A percentile compares a stretch with the other conserved stretches of the same genome.
Evolutionary conservation across 345 rosid species (phyloP).

Genomic region (Trapa incisa): DNA sequence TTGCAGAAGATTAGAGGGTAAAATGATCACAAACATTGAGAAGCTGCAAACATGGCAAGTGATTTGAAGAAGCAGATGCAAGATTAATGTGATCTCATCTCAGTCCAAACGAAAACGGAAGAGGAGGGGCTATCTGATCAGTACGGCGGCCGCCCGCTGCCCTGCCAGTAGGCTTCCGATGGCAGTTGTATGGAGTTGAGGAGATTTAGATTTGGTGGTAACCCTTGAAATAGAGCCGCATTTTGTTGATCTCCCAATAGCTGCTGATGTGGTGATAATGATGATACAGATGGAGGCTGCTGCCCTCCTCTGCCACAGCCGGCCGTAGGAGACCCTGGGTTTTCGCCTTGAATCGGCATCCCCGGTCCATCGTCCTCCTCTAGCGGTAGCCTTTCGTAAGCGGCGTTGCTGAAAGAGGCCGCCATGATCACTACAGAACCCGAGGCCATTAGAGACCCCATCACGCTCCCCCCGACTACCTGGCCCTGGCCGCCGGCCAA

Average conservation of each 20-base stretch:
- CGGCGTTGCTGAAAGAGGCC: conserved; percentile 96
- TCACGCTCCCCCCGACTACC: conserved; percentile 94
- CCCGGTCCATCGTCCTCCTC: conserved; percentile 64
- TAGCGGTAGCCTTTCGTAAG: conserved; percentile 87
- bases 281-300: conserved; percentile 4
- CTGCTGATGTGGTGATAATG: conserved; percentile 35
- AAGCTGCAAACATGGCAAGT: no score
- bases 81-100: no score
- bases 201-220: conserved; percentile 86
- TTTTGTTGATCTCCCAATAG: conserved; percentile 34
- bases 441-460: conserved; percentile 72
- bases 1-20: no score
- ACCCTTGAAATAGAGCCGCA: conserved; percentile 52
- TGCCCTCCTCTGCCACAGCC: not conserved
- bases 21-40: no score
- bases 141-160: conserved; percentile 68
- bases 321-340: conserved; percentile 44
- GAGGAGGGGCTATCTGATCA: conserved; percentile 4
- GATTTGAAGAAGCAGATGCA: no score
- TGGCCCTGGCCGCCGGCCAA: conserved; percentile 95
- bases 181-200: conserved; percentile 81
- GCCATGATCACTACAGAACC: conserved; percentile 98
- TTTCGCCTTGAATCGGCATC: conserved; percentile 28
- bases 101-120: no score
- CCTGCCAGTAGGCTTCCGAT: conserved; percentile 68